These are phyloP conservation scores for Populus hybrid DNA, from an alignment of 441 rosid species.

Conservation along the genomic window DNA sequence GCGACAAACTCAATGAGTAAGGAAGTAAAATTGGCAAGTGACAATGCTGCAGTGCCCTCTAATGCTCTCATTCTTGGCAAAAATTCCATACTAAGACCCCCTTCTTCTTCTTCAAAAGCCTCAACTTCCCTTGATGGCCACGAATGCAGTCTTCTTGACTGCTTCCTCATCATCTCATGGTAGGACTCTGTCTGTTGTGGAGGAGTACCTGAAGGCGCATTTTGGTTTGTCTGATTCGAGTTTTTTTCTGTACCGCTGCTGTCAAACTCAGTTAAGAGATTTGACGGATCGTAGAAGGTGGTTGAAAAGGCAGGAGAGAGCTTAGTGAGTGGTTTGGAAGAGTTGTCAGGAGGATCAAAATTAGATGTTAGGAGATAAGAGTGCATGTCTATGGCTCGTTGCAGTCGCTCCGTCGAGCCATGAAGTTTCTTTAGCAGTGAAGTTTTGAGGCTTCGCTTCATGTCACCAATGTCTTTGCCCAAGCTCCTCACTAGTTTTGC, in stretches of 20 bases:
- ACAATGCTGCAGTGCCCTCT: slow-evolving; percentile 60
- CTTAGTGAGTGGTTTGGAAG: slow-evolving; percentile 29
- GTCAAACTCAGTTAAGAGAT: slow-evolving; percentile 21
- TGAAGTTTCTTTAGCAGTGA: slow-evolving; percentile 46
- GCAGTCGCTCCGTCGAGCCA: slow-evolving; percentile 48
- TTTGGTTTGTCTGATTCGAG: slow-evolving; percentile 12
- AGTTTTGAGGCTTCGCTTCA: slow-evolving; percentile 40
- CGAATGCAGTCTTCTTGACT: slow-evolving; percentile 48
- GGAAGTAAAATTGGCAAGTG: slow-evolving; percentile 55
- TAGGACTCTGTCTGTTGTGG: slow-evolving; percentile 35
- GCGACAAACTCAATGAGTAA: slow-evolving; percentile 68
- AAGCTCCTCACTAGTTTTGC: slow-evolving; percentile 53
- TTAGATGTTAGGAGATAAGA: slow-evolving; percentile 40
- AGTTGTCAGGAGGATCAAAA: slow-evolving; percentile 27
- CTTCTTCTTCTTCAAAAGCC: slow-evolving; percentile 48
- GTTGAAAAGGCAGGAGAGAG: slow-evolving; percentile 26
- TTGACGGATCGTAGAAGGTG: slow-evolving; percentile 11
- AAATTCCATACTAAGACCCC: slow-evolving; percentile 22
- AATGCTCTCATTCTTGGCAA: slow-evolving; percentile 49
- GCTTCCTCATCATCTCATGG: slow-evolving; percentile 62
- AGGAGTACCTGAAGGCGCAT: slow-evolving; percentile 10
- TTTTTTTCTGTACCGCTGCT: slow-evolving; percentile 15
- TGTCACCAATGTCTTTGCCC: slow-evolving; percentile 46
- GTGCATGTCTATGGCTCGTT: slow-evolving; percentile 47
- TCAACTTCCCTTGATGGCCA: slow-evolving; percentile 63